These are phyloP conservation scores for Citeromyces hawaiiensis DNA, from an alignment of 1,139 yeast genomes.

Conservation along the genomic window DNA sequence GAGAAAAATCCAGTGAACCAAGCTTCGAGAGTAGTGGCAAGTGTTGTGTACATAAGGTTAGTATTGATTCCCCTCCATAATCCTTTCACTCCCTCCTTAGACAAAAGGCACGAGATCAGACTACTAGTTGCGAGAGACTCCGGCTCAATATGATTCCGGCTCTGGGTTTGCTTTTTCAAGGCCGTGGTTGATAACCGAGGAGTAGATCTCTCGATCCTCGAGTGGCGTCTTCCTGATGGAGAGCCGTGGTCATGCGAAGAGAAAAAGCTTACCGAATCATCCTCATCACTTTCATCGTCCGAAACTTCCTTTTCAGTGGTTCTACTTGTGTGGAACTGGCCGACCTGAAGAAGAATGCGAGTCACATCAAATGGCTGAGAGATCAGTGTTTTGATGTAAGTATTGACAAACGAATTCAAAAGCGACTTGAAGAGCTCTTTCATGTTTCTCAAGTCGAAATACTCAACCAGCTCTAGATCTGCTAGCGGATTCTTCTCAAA, in stretches of 20 bases:
- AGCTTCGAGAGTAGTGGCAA: constrained; percentile 71
- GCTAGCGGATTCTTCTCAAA: constrained; percentile 30
- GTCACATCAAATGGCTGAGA: constrained; percentile 88
- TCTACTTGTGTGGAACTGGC: constrained; percentile 21
- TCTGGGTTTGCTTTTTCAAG: constrained; percentile 2
- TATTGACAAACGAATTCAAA: constrained; percentile 46
- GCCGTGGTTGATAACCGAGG: constrained; percentile 1
- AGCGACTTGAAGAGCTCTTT: constrained; percentile 40
- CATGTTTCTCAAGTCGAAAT: constrained; percentile 45
- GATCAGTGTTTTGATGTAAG: constrained; percentile 51
- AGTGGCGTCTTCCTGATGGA: constrained; percentile 9
- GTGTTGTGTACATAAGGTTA: constrained; percentile 63
- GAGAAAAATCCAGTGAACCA: constrained; percentile 87
- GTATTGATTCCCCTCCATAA: constrained; percentile 83
- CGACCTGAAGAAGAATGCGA: constrained; percentile 69
- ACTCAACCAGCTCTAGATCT: constrained; percentile 58
- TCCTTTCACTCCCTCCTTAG: constrained; percentile 76
- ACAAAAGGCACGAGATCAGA: constrained; percentile 51
- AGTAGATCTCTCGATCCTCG: constrained; percentile 14
- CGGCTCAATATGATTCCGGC: constrained; percentile 31
- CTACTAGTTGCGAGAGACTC: constrained; percentile 57
- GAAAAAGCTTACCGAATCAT: constrained; percentile 31
- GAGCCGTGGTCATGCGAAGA: constrained; percentile 16
- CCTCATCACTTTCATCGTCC: constrained; percentile 9
- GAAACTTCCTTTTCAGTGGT: constrained; percentile 4